Conservation (phyloP, 164 flowering plant genomes). For the Litsea cubeba region DNA sequence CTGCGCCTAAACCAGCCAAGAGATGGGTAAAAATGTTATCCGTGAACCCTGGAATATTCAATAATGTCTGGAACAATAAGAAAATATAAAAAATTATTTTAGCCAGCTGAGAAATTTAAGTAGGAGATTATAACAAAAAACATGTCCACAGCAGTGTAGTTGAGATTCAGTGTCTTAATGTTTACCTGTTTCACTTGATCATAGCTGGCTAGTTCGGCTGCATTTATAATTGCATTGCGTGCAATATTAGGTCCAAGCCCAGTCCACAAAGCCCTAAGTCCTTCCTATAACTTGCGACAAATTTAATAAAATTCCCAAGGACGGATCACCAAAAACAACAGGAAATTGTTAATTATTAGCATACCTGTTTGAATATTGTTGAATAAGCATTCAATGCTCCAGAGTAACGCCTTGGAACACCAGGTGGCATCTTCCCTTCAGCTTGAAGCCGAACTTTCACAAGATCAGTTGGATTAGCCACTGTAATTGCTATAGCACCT, state of each 20-base stretch:
- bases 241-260: slow-evolving; percentile 94
- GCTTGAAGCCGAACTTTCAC: slow-evolving; percentile 96
- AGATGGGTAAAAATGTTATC: slow-evolving; percentile 82
- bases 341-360: slow-evolving; percentile 49
- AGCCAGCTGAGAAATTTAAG: background rate
- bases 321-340: background rate
- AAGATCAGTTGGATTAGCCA: slow-evolving; percentile 98
- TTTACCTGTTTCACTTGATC: slow-evolving; percentile 91
- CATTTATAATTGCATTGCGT: slow-evolving; percentile 91
- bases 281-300: slow-evolving; percentile 54
- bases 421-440: slow-evolving; percentile 83
- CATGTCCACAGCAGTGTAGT: background rate
- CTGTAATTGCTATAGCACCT: slow-evolving; percentile 83
- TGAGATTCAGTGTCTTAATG: background rate
- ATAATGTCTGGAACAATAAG: slow-evolving; percentile 60
- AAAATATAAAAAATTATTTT: slow-evolving; percentile 11
- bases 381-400: slow-evolving; percentile 86
- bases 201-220: slow-evolving; percentile 96
- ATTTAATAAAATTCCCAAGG: background rate
- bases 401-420: slow-evolving; percentile 75
- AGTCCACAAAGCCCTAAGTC: slow-evolving; percentile 82
- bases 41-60: slow-evolving; percentile 85
- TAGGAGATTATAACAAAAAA: background rate
- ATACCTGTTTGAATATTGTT: slow-evolving; percentile 74
- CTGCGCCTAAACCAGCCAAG: slow-evolving; percentile 93